Evolutionary conservation across 192 early-diverging fungal genomes (phyloP).

Genomic region (Coemansia pectinata): DNA sequence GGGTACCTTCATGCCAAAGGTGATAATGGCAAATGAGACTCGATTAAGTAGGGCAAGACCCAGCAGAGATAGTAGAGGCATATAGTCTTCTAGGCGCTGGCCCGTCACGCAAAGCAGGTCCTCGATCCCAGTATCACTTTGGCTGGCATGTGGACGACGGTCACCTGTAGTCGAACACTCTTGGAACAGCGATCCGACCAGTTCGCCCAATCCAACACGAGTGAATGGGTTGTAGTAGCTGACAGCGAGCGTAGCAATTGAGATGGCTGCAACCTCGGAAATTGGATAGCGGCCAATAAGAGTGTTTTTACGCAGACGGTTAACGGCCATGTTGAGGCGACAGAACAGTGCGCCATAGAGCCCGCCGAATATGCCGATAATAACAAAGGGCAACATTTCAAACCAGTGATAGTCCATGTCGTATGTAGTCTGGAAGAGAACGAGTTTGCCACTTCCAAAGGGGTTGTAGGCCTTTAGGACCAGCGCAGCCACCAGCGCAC

Average conservation of each 20-base stretch:
- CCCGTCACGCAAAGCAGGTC: conserved; percentile 64
- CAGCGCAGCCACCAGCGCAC: conserved; percentile 62
- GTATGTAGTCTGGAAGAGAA: conserved; percentile 64
- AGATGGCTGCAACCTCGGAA: conserved; percentile 70
- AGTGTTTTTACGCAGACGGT: conserved; percentile 72
- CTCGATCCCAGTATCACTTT: conserved; percentile 55
- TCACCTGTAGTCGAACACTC: conserved; percentile 67
- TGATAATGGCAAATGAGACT: conserved; percentile 54
- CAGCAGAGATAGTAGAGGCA: conserved; percentile 48
- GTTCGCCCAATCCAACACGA: conserved; percentile 80
- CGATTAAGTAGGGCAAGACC: conserved; percentile 50
- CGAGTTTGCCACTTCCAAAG: conserved; percentile 58
- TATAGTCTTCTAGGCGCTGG: conserved; percentile 43
- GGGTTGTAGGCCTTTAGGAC: conserved; percentile 61
- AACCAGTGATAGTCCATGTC: conserved; percentile 72
- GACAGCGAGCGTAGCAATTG: conserved; percentile 68
- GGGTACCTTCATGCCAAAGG: conserved; percentile 59
- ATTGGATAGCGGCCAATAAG: conserved; percentile 71
- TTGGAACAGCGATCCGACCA: conserved; percentile 85
- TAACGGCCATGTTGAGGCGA: conserved; percentile 66
- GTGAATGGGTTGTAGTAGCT: conserved; percentile 84
- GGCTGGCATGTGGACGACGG: conserved; percentile 18
- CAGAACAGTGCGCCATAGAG: conserved; percentile 83
- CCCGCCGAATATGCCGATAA: conserved; percentile 75
- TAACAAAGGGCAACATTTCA: conserved; percentile 66